Conservation (phyloP, 2,329 filamentous ascomycete species). For the Huntiella omanensis region DNA sequence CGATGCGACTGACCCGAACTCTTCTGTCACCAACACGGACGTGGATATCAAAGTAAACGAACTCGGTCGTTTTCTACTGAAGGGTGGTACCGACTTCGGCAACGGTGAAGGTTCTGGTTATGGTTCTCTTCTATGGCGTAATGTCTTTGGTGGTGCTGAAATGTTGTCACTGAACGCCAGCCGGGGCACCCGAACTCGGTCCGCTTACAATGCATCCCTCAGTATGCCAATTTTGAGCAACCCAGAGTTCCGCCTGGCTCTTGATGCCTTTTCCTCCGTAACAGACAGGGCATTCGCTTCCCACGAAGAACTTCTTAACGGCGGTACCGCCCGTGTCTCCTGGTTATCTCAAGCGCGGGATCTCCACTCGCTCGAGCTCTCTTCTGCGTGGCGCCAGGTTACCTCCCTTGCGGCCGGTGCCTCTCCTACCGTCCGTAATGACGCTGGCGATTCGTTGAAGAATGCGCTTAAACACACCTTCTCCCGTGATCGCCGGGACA, state of each 20-base stretch:
- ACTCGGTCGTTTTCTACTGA: conserved; percentile 65
- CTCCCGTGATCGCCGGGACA: conserved; percentile 62
- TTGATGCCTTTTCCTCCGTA: conserved; percentile 66
- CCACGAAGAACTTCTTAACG: conserved; percentile 75
- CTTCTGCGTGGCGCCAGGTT: conserved; percentile 70
- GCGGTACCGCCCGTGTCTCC: conserved; percentile 55
- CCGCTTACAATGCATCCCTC: conserved; percentile 74
- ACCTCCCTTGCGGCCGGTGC: conserved; percentile 60
- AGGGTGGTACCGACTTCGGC: conserved; percentile 86
- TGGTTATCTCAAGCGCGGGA: conserved; percentile 50
- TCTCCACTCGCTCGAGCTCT: conserved; percentile 63
- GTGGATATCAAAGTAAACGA: conserved; percentile 69
- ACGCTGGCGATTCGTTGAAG: conserved; percentile 84
- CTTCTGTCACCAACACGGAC: conserved; percentile 61
- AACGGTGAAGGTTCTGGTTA: conserved; percentile 90
- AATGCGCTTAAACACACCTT: conserved; percentile 70
- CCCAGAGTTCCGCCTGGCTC: conserved; percentile 58
- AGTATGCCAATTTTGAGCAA: conserved; percentile 69
- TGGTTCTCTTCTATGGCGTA: conserved; percentile 69
- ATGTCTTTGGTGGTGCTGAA: conserved; percentile 88
- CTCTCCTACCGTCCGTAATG: conserved; percentile 60
- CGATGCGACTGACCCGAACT: conserved; percentile 42
- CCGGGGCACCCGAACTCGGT: conserved; percentile 73
- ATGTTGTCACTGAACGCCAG: conserved; percentile 73
- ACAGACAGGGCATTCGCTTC: conserved; percentile 85